phyloP scores from a whole-genome alignment of 768 basidiomycete genomes.

The Crepidotus variabilis region DNA sequence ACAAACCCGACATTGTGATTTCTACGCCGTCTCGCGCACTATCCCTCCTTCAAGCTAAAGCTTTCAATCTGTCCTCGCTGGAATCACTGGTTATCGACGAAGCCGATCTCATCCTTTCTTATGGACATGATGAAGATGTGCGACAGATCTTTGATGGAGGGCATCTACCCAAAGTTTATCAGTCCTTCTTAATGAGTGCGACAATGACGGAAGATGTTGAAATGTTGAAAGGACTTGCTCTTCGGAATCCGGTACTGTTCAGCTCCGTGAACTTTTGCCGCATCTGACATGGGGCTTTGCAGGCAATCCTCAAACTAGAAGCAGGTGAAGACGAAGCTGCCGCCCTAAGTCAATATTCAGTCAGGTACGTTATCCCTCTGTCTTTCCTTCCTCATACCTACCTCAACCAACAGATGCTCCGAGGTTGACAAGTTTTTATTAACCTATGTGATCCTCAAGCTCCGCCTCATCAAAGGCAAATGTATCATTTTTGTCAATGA shows the following conservation, averaged over 20 bases:
- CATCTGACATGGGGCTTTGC: background rate
- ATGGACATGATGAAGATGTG: constrained; percentile 92
- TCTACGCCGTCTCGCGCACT: constrained; percentile 35
- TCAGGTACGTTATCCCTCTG: constrained; percentile 45
- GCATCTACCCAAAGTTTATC: constrained; percentile 77
- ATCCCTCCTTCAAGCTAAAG: constrained; percentile 31
- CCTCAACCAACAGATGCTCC: constrained; percentile 52
- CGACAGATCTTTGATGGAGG: constrained; percentile 64
- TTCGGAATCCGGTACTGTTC: constrained; percentile 77
- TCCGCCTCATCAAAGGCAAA: constrained; percentile 94
- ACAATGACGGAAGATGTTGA: constrained; percentile 98
- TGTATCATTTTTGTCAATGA: constrained; percentile 96
- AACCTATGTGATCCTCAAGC: constrained; percentile 93
- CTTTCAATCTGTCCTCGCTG: constrained; percentile 59
- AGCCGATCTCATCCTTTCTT: constrained; percentile 94
- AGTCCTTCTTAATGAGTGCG: constrained; percentile 95
- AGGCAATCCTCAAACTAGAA: constrained; percentile 86
- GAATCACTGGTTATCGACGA: constrained; percentile 95
- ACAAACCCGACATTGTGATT: constrained; percentile 36
- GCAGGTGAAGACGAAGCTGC: constrained; percentile 83
- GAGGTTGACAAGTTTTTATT: constrained; percentile 98
- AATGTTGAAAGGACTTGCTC: constrained; percentile 78
- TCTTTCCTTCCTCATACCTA: constrained; percentile 2
- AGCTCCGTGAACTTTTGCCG: constrained; percentile 1
- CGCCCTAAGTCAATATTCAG: constrained; percentile 81